Conservation (phyloP, 2,329 filamentous ascomycete species). For the Lecanicillium sp. region DNA sequence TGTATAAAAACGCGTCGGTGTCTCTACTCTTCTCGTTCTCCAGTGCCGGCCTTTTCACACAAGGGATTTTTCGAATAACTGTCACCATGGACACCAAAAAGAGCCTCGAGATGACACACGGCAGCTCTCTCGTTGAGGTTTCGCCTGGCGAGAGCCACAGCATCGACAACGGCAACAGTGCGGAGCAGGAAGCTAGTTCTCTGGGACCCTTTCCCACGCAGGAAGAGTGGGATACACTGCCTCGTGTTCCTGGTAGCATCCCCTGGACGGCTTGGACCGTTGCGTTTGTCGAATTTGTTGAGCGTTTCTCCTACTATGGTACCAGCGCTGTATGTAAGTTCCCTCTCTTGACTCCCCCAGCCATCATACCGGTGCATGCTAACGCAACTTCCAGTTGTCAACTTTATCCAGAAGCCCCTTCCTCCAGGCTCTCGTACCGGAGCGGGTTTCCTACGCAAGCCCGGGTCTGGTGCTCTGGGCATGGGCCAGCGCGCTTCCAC, state of each 20-base stretch:
- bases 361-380: background rate
- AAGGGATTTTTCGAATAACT: too few relatives aligned
- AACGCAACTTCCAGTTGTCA: constrained; percentile 20
- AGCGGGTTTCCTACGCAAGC: constrained; percentile 21
- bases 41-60: too few relatives aligned
- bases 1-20: too few relatives aligned
- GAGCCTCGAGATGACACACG: background rate
- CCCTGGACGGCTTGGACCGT: constrained; percentile 55
- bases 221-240: constrained; percentile 47
- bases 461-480: constrained; percentile 37
- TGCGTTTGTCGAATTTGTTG: constrained; percentile 60
- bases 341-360: background rate
- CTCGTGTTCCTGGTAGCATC: constrained; percentile 50
- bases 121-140: background rate
- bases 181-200: constrained; percentile 18
- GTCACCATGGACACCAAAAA: background rate
- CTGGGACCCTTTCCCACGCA: constrained; percentile 36
- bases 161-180: constrained; percentile 1
- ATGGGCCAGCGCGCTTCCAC: constrained; percentile 44
- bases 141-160: background rate
- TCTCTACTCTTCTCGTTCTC: too few relatives aligned
- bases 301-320: constrained; percentile 66
- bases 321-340: constrained; percentile 23
- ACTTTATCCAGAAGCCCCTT: constrained; percentile 47
- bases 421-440: constrained; percentile 42